phyloP scores from a whole-genome alignment of 2,329 filamentous ascomycete genomes.

The Reticulascus tulasneorum region DNA sequence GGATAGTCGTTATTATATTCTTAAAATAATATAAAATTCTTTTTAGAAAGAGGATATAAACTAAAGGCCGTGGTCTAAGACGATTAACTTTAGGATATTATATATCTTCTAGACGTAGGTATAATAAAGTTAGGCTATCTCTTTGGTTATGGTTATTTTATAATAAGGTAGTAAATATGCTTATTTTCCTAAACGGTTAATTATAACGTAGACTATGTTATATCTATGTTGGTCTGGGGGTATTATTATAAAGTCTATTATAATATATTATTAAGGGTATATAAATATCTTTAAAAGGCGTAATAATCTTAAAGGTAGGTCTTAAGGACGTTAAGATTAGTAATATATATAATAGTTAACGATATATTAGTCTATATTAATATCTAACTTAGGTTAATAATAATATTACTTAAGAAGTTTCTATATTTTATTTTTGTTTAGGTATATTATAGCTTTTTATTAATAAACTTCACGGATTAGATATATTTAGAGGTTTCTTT shows the following conservation, averaged over 20 bases:
- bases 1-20: background rate
- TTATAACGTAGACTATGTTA: too few species aligned
- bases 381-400: background rate
- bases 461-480: background rate
- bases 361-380: background rate
- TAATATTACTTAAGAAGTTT: background rate
- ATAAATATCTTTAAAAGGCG: background rate
- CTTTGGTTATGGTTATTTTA: too few species aligned
- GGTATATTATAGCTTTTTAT: background rate
- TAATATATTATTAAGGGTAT: background rate
- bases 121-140: too few species aligned
- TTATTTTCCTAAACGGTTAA: too few species aligned
- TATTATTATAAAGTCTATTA: background rate
- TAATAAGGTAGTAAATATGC: too few species aligned
- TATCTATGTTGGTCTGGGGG: too few species aligned
- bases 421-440: background rate
- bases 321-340: background rate
- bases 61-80: too few species aligned
- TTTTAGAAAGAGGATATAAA: too few species aligned
- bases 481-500: background rate
- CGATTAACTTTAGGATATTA: too few species aligned
- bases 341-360: background rate
- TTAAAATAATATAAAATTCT: background rate
- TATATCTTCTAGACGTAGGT: too few species aligned
- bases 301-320: too few species aligned